Evolutionary conservation across 2,329 filamentous ascomycete species (phyloP).

Genomic region (Raffaelea ambrosiae): DNA sequence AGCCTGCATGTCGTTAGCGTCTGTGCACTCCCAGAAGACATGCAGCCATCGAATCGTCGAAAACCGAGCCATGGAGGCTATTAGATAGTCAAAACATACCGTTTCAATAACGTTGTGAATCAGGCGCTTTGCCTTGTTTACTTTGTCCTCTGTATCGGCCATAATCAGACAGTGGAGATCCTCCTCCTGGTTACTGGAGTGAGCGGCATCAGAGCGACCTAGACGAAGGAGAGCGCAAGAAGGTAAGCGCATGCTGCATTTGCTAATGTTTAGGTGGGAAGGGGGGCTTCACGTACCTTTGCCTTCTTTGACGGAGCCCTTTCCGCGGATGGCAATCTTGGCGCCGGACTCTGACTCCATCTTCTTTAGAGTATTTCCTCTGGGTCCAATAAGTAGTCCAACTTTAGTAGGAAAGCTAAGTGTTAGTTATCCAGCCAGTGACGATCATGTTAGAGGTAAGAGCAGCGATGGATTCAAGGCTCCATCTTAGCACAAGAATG

Average conservation of each 20-base stretch:
- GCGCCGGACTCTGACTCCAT: constrained; percentile 97
- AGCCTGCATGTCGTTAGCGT: constrained; percentile 49
- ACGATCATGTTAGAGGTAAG: not conserved
- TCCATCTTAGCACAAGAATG: constrained; percentile 19
- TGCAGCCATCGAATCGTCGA: not conserved
- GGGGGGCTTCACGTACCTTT: constrained; percentile 47
- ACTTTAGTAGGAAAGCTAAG: constrained; percentile 85
- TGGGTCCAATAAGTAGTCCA: constrained; percentile 98
- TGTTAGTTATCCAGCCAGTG: constrained; percentile 66
- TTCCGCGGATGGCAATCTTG: constrained; percentile 99
- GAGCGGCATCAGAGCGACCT: constrained; percentile 90
- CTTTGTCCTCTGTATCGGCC: constrained; percentile 99
- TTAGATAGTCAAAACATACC: constrained; percentile 48
- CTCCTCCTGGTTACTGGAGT: constrained; percentile 99
- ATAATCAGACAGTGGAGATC: constrained; percentile 98
- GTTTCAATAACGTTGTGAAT: constrained; percentile 99
- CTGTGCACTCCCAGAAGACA: not conserved
- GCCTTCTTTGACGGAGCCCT: constrained; percentile 99
- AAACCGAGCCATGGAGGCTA: too few relatives aligned
- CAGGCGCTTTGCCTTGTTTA: constrained; percentile 97
- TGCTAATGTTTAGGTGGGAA: not conserved
- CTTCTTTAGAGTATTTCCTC: constrained; percentile 99
- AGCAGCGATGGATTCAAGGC: constrained; percentile 15
- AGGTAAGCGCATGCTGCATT: not conserved
- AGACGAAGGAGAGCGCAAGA: not conserved